Percentiles rank a stretch among this genome's conserved stretches.
phyloP scores from a whole-genome alignment of 306 rosid genomes.

The Luffa acutangula region DNA sequence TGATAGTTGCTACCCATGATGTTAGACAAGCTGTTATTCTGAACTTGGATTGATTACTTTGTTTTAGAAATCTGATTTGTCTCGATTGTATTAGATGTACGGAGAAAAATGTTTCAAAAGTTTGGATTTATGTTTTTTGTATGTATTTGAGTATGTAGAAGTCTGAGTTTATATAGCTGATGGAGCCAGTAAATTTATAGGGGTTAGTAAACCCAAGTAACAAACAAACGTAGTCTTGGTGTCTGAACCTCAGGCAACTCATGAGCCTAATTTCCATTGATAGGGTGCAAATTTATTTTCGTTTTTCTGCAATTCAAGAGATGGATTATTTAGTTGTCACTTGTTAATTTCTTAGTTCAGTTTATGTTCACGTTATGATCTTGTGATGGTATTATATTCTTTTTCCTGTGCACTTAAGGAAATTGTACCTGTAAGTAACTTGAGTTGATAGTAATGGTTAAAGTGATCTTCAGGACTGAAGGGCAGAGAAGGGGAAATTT shows the following conservation, averaged over 20 bases:
- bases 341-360: background rate
- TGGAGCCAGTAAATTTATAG: background rate
- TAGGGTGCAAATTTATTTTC: background rate
- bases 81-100: background rate
- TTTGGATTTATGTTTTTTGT: background rate
- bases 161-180: background rate
- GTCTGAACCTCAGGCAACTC: background rate
- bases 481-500: conserved; percentile 15
- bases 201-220: background rate
- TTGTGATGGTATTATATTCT: background rate
- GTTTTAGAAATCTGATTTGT: background rate
- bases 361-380: background rate
- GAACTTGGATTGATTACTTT: background rate
- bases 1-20: background rate
- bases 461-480: conserved; percentile 31
- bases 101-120: background rate
- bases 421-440: background rate
- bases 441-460: conserved; percentile 21
- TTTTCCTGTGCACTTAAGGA: background rate
- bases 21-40: background rate
- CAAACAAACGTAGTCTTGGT: background rate
- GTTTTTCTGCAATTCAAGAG: background rate
- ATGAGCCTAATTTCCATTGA: background rate
- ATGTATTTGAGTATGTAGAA: background rate
- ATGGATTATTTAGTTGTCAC: background rate